Base-by-base conservation (phyloP, 2,329 filamentous ascomycete genomes). In the Trichophyton schoenleinii region DNA sequence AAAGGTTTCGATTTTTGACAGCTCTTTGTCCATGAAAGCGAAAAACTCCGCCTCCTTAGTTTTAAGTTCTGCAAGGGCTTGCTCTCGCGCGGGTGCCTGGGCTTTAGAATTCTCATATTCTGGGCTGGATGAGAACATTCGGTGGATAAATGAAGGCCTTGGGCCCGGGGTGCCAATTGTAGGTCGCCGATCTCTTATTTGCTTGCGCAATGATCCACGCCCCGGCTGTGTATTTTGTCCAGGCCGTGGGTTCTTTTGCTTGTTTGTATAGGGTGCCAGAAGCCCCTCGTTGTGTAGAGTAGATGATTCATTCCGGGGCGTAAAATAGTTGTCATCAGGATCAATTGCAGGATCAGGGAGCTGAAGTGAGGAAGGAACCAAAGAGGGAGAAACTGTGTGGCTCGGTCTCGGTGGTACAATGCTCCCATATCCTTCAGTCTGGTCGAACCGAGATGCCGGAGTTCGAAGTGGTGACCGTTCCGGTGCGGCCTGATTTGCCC, bases 1-100 rank as follows among this genome's bases (percentile, higher is more conserved):
- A 70, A 99, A 99, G 0, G 79, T 75, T 70, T 99, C 91, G 9
- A 99, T 89, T 74, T 97, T 99, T n/a, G 86, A 80, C 13, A 99
- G 78, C 74, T 99, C 88, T 8, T 77, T 78, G 67, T 96, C 89
- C 60, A 99, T 78, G 69, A 94, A 99, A 0, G 79, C 75, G 72
- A 91, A 92, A 70, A 99, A 97, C 13, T 96, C 89, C n/a, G 81
- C 82, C 72, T 95, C 86, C 18, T 85, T 82, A 61, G 85, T 79
- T 52, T 88, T 87, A 2, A 95, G 80, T 44, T 89, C 81, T 48
- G 84, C 81, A 58, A 81, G 79, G 1, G 80, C 78, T 61, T 83
- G 81, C n/a, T 53, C 49, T 3, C 1, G 49, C 4, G 82, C 72
- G 15, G 81, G 80, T 3, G 80, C 74, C 65, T 81, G 79, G 59